Evolutionary conservation across 192 early-diverging fungal species (phyloP).

Genomic region (Backusella tarrabulga): DNA sequence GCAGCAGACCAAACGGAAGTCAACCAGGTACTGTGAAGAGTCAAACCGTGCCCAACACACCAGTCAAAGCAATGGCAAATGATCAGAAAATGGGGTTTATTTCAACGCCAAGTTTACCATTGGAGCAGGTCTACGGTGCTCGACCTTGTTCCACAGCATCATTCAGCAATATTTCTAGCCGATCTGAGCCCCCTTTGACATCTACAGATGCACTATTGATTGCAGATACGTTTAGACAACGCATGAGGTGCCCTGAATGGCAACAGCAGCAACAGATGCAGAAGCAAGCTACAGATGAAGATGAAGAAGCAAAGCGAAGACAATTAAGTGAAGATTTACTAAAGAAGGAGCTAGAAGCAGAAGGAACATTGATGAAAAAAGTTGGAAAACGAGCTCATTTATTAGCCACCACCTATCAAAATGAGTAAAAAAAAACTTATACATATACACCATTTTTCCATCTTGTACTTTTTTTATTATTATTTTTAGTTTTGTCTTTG

Average conservation of each 20-base stretch:
- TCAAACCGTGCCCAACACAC: conserved; percentile 1
- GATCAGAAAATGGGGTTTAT: background rate
- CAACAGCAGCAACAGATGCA: conserved; percentile 16
- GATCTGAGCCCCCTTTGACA: conserved; percentile 30
- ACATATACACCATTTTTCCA: background rate
- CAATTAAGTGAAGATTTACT: conserved; percentile 23
- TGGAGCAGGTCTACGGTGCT: background rate
- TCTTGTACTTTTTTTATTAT: background rate
- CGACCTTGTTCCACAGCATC: conserved; percentile 7
- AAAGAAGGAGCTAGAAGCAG: conserved; percentile 25
- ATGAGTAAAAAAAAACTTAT: background rate
- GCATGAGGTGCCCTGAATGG: conserved; percentile 38
- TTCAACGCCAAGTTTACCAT: background rate
- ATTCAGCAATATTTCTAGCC: conserved; percentile 22
- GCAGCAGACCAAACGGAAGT: background rate
- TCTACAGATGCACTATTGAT: conserved; percentile 36
- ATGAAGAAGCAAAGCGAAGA: conserved; percentile 19
- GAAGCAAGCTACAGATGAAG: background rate
- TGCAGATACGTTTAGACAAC: conserved; percentile 35
- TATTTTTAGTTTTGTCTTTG: background rate
- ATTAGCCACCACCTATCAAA: background rate
- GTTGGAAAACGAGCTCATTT: conserved; percentile 27
- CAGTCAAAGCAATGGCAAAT: background rate
- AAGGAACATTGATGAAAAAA: conserved; percentile 32
- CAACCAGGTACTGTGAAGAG: background rate